A percentile compares a stretch with the other conserved stretches of the same genome.
phyloP scores from a whole-genome alignment of 805 yeast species.

The Metschnikowia colocasiae region DNA sequence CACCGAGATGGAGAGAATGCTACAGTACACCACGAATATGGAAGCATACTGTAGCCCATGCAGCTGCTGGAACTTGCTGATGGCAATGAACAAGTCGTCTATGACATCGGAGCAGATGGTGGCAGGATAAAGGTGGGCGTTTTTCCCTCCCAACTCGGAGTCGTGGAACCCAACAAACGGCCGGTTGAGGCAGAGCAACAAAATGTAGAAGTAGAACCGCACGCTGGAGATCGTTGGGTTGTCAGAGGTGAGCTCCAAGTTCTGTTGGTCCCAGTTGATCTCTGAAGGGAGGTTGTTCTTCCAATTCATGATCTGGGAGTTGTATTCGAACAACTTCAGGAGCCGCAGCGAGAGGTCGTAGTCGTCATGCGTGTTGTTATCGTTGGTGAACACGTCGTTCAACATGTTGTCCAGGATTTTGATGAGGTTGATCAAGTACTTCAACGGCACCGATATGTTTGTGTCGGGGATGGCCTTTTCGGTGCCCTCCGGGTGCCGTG shows the following conservation, averaged over 20 bases:
- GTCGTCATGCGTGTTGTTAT: slow-evolving; percentile 29
- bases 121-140: slow-evolving; percentile 27
- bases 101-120: slow-evolving; percentile 38
- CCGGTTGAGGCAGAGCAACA: slow-evolving; percentile 54
- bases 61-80: slow-evolving; percentile 31
- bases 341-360: slow-evolving; percentile 39
- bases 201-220: slow-evolving; percentile 55
- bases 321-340: slow-evolving; percentile 42
- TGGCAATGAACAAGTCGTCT: slow-evolving; percentile 39
- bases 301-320: slow-evolving; percentile 51
- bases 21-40: slow-evolving; percentile 45
- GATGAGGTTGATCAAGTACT: slow-evolving; percentile 40
- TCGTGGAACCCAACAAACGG: slow-evolving; percentile 47
- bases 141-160: slow-evolving; percentile 8
- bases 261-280: slow-evolving; percentile 45
- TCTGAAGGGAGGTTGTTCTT: slow-evolving; percentile 45
- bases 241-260: slow-evolving; percentile 40
- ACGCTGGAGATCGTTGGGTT: slow-evolving; percentile 54
- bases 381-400: slow-evolving; percentile 42
- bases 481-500: slow-evolving; percentile 15
- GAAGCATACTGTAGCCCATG: slow-evolving; percentile 44
- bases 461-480: slow-evolving; percentile 15
- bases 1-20: slow-evolving; percentile 44
- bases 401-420: slow-evolving; percentile 44
- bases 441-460: slow-evolving; percentile 43